Evolutionary conservation across 257 asterid species (phyloP).

Genomic region (Cinchona pubescens): DNA sequence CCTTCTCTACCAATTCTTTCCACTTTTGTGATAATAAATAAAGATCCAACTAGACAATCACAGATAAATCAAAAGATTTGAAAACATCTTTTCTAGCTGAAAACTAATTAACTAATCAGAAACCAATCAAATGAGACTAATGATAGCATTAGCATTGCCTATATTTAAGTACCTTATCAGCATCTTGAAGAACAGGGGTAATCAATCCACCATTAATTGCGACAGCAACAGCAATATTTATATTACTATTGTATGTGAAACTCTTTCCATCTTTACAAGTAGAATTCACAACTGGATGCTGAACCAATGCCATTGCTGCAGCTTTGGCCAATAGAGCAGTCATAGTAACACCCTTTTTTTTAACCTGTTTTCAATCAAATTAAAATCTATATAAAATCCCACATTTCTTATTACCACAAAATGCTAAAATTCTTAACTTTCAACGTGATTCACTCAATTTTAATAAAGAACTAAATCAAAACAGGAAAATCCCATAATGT

Average conservation of each 20-base stretch:
- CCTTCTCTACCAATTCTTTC: constrained; percentile 87
- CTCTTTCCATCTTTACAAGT: constrained; percentile 84
- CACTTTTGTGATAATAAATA: constrained; percentile 75
- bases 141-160: not conserved
- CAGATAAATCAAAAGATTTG: constrained; percentile 16
- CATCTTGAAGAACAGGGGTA: constrained; percentile 88
- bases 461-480: not conserved
- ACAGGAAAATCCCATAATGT: not conserved
- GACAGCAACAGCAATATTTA: constrained; percentile 84
- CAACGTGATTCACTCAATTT: not conserved
- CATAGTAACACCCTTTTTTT: constrained; percentile 86
- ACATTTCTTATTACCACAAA: not conserved
- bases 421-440: not conserved
- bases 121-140: not conserved
- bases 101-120: not conserved
- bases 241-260: constrained; percentile 62
- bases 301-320: constrained; percentile 82
- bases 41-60: constrained; percentile 64
- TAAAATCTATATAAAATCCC: not conserved
- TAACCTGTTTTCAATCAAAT: constrained; percentile 45
- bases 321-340: constrained; percentile 87
- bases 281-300: constrained; percentile 85
- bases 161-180: constrained; percentile 58
- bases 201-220: constrained; percentile 78
- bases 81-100: not conserved